Conservation (phyloP, 192 early-diverging fungal genomes). For the Coemansia erecta region DNA sequence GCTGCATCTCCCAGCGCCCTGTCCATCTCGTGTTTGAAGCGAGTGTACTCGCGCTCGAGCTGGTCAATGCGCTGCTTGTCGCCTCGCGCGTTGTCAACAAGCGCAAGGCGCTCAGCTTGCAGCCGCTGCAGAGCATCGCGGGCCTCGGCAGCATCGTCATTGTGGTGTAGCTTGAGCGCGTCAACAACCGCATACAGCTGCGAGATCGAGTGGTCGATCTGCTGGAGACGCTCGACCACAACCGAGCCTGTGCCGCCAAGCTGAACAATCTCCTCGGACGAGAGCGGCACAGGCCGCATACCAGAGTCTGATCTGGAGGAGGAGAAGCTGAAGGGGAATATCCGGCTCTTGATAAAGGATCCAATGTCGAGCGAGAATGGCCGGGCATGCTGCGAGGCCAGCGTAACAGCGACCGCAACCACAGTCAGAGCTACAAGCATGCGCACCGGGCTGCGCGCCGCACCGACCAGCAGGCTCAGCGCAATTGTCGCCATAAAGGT, state of each 20-base stretch:
- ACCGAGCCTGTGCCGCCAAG: constrained; percentile 37
- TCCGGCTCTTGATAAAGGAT: constrained; percentile 6
- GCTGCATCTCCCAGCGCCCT: constrained; percentile 15
- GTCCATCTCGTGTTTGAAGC: constrained; percentile 37
- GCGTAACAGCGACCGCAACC: constrained; percentile 28
- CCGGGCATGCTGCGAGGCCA: constrained; percentile 33
- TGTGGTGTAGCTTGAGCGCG: constrained; percentile 34
- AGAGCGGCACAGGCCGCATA: constrained; percentile 21
- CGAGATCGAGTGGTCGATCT: constrained; percentile 42
- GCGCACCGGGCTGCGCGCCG: constrained; percentile 28
- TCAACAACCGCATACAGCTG: constrained; percentile 44
- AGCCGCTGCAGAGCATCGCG: constrained; percentile 38
- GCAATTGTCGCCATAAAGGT: constrained; percentile 25
- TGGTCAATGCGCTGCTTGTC: constrained; percentile 47
- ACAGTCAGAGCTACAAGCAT: constrained; percentile 29
- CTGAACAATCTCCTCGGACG: constrained; percentile 30
- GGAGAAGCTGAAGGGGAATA: neutral
- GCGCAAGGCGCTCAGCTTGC: constrained; percentile 34
- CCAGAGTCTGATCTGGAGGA: neutral
- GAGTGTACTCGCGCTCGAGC: constrained; percentile 40
- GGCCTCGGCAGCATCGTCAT: constrained; percentile 38
- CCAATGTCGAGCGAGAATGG: constrained; percentile 17
- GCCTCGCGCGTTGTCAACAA: constrained; percentile 23
- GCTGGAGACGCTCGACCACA: constrained; percentile 34
- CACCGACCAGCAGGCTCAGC: constrained; percentile 26